A percentile compares a stretch with the other conserved stretches of the same genome.
These are phyloP conservation scores for Yamadazyma kanchanaburiensis DNA, from an alignment of 1,139 yeast genomes.

Conservation along the genomic window DNA sequence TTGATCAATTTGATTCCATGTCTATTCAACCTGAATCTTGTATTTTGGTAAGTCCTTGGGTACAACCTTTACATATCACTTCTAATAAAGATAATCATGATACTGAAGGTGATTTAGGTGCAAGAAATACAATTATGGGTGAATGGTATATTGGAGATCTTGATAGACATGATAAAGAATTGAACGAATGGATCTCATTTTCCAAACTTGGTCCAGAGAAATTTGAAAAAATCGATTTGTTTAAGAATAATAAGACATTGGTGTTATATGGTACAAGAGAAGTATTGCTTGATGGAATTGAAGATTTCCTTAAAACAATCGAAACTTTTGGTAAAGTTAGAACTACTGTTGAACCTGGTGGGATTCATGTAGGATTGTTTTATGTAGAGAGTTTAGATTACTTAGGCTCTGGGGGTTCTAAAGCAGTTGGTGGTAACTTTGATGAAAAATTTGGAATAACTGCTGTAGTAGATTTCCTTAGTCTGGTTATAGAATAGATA, in stretches of 20 bases:
- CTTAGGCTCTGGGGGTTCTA: slow-evolving; percentile 19
- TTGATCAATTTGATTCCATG: slow-evolving; percentile 9
- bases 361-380: slow-evolving; percentile 15
- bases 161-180: slow-evolving; percentile 8
- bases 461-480: slow-evolving; percentile 11
- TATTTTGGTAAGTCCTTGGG: slow-evolving; percentile 44
- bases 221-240: slow-evolving; percentile 20
- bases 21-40: slow-evolving; percentile 27
- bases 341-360: slow-evolving; percentile 20
- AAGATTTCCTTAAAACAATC: slow-evolving; percentile 16
- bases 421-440: slow-evolving; percentile 25
- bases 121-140: slow-evolving; percentile 24
- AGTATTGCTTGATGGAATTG: slow-evolving; percentile 28
- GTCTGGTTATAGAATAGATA: slow-evolving; percentile 1
- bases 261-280: slow-evolving; percentile 39
- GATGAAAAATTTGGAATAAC: slow-evolving; percentile 21
- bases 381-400: slow-evolving; percentile 28
- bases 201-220: slow-evolving; percentile 20
- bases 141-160: slow-evolving; percentile 25
- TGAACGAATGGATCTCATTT: slow-evolving; percentile 19
- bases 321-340: slow-evolving; percentile 18
- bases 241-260: slow-evolving; percentile 21
- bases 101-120: slow-evolving; percentile 32
- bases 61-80: slow-evolving; percentile 20
- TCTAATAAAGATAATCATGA: slow-evolving; percentile 19